These are phyloP conservation scores for Paramecium biaurelia DNA, from an alignment of 73 alveolate genomes.

Conservation along the genomic window DNA sequence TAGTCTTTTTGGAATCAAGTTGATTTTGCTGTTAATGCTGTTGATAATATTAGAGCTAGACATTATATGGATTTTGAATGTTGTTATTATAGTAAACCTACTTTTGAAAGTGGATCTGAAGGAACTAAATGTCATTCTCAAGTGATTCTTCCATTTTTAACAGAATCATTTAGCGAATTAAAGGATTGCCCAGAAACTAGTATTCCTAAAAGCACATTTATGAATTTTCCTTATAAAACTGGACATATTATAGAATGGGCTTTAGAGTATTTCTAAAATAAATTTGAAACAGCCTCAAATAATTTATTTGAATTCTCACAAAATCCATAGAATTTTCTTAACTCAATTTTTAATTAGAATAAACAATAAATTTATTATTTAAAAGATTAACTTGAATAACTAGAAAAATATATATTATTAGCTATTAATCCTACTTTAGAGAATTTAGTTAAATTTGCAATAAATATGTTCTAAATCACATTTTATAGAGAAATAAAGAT, in stretches of 20 bases:
- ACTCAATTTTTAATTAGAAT: neutral
- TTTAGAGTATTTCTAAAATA: constrained; percentile 89
- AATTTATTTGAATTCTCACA: constrained; percentile 76
- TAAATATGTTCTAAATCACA: constrained; percentile 64
- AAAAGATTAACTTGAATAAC: constrained; percentile 71
- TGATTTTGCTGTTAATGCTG: constrained; percentile 95
- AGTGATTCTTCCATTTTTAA: constrained; percentile 84
- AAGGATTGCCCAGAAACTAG: constrained; percentile 96
- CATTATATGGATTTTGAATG: constrained; percentile 95
- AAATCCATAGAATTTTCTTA: constrained; percentile 61
- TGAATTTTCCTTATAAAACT: constrained; percentile 97
- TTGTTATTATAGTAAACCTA: constrained; percentile 95
- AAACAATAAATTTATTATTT: neutral
- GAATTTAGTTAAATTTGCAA: constrained; percentile 76
- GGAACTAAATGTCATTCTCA: constrained; percentile 93
- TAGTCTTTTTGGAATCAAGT: constrained; percentile 96
- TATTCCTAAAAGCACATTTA: constrained; percentile 96
- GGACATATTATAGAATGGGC: constrained; percentile 99
- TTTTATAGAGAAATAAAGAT: constrained; percentile 81
- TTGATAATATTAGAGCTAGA: constrained; percentile 97
- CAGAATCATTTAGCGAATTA: constrained; percentile 93
- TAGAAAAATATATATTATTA: constrained; percentile 73
- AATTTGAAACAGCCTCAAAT: constrained; percentile 89
- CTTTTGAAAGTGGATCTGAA: constrained; percentile 96
- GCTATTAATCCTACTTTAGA: constrained; percentile 66